Evolutionary conservation across 192 early-diverging fungal genomes (phyloP), one percentile per base, ranked within the genome.

Genomic region (Neocallimastix lanati): DNA sequence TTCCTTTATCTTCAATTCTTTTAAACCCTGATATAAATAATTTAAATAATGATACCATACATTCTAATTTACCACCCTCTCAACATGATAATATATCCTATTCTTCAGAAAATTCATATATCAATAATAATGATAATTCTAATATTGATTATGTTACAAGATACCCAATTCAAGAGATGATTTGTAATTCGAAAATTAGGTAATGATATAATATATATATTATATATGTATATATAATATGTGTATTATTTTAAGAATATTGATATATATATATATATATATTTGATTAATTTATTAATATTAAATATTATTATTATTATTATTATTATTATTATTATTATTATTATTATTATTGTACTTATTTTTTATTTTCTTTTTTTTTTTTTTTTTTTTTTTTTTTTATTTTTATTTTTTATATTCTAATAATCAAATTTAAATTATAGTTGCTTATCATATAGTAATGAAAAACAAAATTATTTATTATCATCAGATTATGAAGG

Each of bases 401-500:
- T 27, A 14, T 29, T n/a, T 28, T 28, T 29, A 6, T 28, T 29
- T 77, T 29, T 29, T 28, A 6, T 28, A 6, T 29, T 28, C 11
- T 77, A 29, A 28, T 28, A 77, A 29, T 28, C n/a, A n/a, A n/a
- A n/a, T n/a, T n/a, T n/a, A n/a, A n/a, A n/a, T n/a, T n/a, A n/a
- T 28, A 77, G 96, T 82, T 96, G 93, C 80, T 82, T 99, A 33
- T 92, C 94, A 29, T 99, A 92, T 89, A 97, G 95, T 85, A 88
- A 92, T 15, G 94, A 94, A 82, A 90, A 94, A 78, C 95, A 96
- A 86, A 87, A 90, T 14, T 90, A 93, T 78, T 86, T 99, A n/a
- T 91, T 89, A 28, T 92, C 93, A 77, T 93, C 94, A 1, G 97
- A 99, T 83, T 97, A 96, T 81, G 95, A 96, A 79, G 96, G 96